Evolutionary conservation across 805 yeast species (phyloP), one percentile per base, ranked within the genome.

Genomic region (Pichia phayaonensis): DNA sequence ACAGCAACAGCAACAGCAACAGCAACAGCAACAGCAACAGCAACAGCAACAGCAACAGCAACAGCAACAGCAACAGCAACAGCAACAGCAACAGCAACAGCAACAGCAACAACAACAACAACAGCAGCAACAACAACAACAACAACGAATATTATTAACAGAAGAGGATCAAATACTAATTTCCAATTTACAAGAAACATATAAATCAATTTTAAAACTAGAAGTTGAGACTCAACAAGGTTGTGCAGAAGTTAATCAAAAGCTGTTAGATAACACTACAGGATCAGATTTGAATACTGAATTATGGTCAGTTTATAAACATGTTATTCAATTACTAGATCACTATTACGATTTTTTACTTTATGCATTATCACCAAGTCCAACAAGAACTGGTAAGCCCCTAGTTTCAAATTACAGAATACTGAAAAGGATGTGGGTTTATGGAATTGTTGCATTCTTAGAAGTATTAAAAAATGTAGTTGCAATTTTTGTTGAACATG

Each of bases 381-480:
- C 80, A 4, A 83, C 85, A 34, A 83, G 80, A 61, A 81, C 90
- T 3, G 94, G 94, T 2, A 81, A 80, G 61, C 87, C 85, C 56
- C 79, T 86, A 45, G 86, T 86, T 8, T 84, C 83, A 55, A 77
- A 84, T 40, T 86, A 86, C 63, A 80, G 89, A 63, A 84, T 86
- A 42, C 86, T 87, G 36, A 73, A 92, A 59, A 71, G 94, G 58
- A 73, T 86, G 72, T 86, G 94, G 94, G 90, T 86, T 10, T 86
- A 86, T 63, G 95, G 95, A 24, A 81, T 87, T 15, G 90, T 86
- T 16, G 87, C 90, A 20, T 84, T 86, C 58, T 66, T 85, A 46
- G 94, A 85, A 62, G 89, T 85, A 8, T 68, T 85, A 59, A 85
- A 85, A 61, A 85, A 84, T 63, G 84, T 85, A 45, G 79, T 81